Evolutionary conservation across 2,329 filamentous ascomycete species (phyloP).

Genomic region (Proliferodiscus dingleyae): DNA sequence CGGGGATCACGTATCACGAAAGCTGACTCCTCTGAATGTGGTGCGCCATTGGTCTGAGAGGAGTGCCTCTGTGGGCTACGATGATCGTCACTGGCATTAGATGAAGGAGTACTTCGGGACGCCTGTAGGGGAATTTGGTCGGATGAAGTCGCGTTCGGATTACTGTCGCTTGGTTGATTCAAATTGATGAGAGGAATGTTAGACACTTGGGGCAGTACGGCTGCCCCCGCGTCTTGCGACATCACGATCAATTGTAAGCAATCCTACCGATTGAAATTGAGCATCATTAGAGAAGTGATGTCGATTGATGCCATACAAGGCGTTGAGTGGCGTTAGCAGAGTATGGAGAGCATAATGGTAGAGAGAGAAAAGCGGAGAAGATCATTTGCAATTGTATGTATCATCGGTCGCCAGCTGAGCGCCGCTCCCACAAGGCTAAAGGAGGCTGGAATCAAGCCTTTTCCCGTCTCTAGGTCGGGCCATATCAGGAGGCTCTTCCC

Average conservation of each 20-base stretch:
- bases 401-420: not conserved
- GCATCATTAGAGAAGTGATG: not conserved
- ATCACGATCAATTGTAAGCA: not conserved
- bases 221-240: not conserved
- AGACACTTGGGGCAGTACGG: not conserved
- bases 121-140: not conserved
- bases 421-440: too few species aligned
- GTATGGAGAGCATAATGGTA: not conserved
- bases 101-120: not conserved
- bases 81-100: not conserved
- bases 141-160: not conserved
- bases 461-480: not conserved
- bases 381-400: not conserved
- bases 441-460: not conserved
- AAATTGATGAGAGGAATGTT: not conserved
- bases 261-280: not conserved
- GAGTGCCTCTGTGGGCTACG: not conserved
- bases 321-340: not conserved
- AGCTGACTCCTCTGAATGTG: not conserved
- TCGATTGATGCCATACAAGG: not conserved
- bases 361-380: not conserved
- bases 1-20: conserved; percentile 5
- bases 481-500: conserved; percentile 1
- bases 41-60: not conserved
- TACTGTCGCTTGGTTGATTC: not conserved